phyloP scores from a whole-genome alignment of 2,329 filamentous ascomycete species.

The Fusarium buxicola region DNA sequence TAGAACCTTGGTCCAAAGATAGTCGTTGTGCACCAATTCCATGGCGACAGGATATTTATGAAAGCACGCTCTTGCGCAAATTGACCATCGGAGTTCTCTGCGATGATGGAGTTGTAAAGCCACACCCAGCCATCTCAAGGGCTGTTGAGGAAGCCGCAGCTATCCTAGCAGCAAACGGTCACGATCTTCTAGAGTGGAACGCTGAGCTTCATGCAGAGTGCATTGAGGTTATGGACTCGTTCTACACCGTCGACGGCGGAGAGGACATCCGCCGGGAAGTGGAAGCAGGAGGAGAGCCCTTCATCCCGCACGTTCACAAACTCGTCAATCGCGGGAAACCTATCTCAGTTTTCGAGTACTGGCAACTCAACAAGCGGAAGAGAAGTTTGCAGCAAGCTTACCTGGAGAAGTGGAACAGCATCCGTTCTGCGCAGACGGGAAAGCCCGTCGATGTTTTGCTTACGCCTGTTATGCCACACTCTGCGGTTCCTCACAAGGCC shows the following conservation, averaged over 20 bases:
- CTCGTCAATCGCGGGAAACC: constrained; percentile 64
- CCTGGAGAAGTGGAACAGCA: constrained; percentile 67
- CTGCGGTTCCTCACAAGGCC: constrained; percentile 58
- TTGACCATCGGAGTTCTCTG: constrained; percentile 62
- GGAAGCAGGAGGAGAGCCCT: constrained; percentile 66
- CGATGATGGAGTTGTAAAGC: constrained; percentile 65
- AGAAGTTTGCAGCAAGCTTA: constrained; percentile 55
- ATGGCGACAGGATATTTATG: constrained; percentile 62
- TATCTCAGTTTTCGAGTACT: constrained; percentile 73
- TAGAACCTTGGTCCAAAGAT: constrained; percentile 65
- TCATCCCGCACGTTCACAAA: constrained; percentile 67
- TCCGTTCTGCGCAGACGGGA: constrained; percentile 56
- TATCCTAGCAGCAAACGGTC: constrained; percentile 59
- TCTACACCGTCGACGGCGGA: constrained; percentile 71
- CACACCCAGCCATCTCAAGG: constrained; percentile 64
- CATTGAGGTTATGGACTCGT: constrained; percentile 69
- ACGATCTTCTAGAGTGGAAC: constrained; percentile 66
- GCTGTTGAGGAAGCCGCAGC: constrained; percentile 54
- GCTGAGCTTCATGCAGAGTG: constrained; percentile 64
- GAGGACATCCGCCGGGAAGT: constrained; percentile 71
- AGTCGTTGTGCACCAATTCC: constrained; percentile 64
- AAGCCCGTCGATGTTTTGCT: constrained; percentile 66
- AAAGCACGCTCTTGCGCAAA: constrained; percentile 54
- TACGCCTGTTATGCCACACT: constrained; percentile 70
- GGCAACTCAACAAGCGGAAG: constrained; percentile 73